Evolutionary conservation across 148 eudicot genomes (phyloP).

Genomic region (Selenicereus undatus): DNA sequence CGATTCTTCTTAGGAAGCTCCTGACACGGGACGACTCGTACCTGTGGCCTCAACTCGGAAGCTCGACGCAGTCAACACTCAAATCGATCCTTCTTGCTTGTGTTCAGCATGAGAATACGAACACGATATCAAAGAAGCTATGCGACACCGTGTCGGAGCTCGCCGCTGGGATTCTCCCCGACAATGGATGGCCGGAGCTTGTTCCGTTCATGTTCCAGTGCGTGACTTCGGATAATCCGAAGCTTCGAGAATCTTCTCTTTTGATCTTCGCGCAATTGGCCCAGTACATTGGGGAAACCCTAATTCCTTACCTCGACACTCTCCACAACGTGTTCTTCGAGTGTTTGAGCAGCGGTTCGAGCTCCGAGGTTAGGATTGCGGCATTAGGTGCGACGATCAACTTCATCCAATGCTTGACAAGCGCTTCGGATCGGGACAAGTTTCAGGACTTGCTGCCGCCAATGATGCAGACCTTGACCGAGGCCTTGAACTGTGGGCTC

Average conservation of each 20-base stretch:
- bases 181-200: slow-evolving; percentile 71
- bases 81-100: slow-evolving; percentile 49
- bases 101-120: slow-evolving; percentile 55
- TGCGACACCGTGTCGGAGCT: slow-evolving; percentile 80
- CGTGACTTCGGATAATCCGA: slow-evolving; percentile 46
- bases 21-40: slow-evolving; percentile 42
- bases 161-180: slow-evolving; percentile 68
- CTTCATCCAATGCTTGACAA: slow-evolving; percentile 67
- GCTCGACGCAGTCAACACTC: slow-evolving; percentile 51
- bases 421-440: slow-evolving; percentile 55
- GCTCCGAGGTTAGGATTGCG: slow-evolving; percentile 63
- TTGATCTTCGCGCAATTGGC: slow-evolving; percentile 73
- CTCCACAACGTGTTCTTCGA: slow-evolving; percentile 60
- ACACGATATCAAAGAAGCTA: slow-evolving; percentile 56
- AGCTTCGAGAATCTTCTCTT: slow-evolving; percentile 57
- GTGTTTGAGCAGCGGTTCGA: slow-evolving; percentile 40
- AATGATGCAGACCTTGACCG: slow-evolving; percentile 83
- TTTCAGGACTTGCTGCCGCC: slow-evolving; percentile 78
- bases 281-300: slow-evolving; percentile 67
- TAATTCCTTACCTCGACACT: slow-evolving; percentile 51
- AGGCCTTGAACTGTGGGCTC: slow-evolving; percentile 60
- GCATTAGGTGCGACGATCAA: slow-evolving; percentile 73
- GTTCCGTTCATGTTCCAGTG: slow-evolving; percentile 78
- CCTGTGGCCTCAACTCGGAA: slow-evolving; percentile 50
- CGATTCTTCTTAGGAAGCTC: slow-evolving; percentile 46